Evolutionary conservation across 139 green algal genomes (phyloP).

Genomic region (Tetraselmis striata): DNA sequence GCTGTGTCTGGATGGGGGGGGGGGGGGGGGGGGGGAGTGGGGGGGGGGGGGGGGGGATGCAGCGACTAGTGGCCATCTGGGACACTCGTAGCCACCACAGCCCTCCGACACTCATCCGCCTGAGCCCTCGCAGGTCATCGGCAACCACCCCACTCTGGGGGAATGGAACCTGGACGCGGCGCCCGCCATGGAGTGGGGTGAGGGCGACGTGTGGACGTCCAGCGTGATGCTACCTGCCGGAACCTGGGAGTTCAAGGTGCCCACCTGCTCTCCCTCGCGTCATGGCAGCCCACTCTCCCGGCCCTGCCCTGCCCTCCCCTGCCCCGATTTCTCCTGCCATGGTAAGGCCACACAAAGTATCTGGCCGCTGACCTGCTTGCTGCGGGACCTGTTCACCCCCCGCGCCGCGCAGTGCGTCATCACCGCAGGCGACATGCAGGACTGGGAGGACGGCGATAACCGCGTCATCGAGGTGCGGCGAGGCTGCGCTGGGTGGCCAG

Average conservation of each 20-base stretch:
- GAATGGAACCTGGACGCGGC: conserved; percentile 7
- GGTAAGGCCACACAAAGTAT: no score
- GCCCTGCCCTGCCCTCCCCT: no score
- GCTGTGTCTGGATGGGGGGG: no score
- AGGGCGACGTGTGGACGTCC: conserved; percentile 32
- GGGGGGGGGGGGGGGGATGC: no score
- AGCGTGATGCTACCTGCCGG: conserved; percentile 22
- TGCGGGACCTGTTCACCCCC: background rate
- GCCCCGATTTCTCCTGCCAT: no score
- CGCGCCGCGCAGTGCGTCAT: background rate
- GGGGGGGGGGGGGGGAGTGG: no score
- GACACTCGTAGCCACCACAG: no score
- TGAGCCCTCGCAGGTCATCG: conserved; percentile 4
- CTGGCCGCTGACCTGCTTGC: background rate
- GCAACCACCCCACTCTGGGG: conserved; percentile 11
- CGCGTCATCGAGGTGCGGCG: background rate
- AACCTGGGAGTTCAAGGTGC: conserved; percentile 36
- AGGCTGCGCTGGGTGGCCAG: no score
- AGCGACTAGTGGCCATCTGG: no score
- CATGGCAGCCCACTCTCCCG: background rate
- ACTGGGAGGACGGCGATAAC: background rate
- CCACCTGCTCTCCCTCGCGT: background rate
- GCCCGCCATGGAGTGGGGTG: conserved; percentile 33
- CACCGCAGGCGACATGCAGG: background rate
- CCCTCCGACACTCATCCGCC: no score